Evolutionary conservation across 2,329 filamentous ascomycete species (phyloP), one percentile per base, ranked within the genome.

Genomic region (Sclerotinia sclerotiorum): DNA sequence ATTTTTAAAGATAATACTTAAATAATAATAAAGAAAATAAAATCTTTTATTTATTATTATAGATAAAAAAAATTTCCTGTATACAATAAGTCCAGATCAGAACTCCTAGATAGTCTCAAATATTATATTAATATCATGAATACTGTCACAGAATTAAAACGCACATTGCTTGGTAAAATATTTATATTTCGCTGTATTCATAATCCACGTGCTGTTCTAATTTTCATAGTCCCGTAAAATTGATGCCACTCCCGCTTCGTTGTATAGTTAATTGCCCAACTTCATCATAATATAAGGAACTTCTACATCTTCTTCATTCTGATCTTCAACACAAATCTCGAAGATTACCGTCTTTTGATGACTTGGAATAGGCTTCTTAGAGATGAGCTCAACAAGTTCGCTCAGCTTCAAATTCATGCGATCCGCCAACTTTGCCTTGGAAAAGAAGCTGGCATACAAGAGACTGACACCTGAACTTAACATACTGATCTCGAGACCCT

Each of bases 341-440:
- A 98, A 96, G 75, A 98, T 97, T 71, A 98, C 87, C 76, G 97
- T 94, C 84, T 91, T 95, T 82, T 97, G 93, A 78, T 98, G 94
- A 5, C 87, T 86, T 0, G 95, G 94, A 69, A 99, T 90, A 2
- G 90, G 85, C 84, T 97, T 97, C 85, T 94, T 97, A 70, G 92
- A 96, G 72, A 99, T 91, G 57, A 87, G 87, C 81, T 94, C 92
- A 6, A 97, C 90, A 62, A 99, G 84, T 78, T 94, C 84, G 81
- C 92, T 97, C 81, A 98, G 86, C 81, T 93, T 97, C 80, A 97
- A 84, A 19, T 82, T 82, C 76, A 93, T 84, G 72, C 94, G 87
- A 72, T 97, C 94, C 85, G 93, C 94, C 69, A 93, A 83, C 66
- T 90, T 90, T 24, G 83, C 80, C 0, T 89, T 85, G 3, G 91